A percentile compares a stretch with the other conserved stretches of the same genome.
Conservation (phyloP, 2,329 filamentous ascomycete genomes). For the Reticulascus tulasneorum region DNA sequence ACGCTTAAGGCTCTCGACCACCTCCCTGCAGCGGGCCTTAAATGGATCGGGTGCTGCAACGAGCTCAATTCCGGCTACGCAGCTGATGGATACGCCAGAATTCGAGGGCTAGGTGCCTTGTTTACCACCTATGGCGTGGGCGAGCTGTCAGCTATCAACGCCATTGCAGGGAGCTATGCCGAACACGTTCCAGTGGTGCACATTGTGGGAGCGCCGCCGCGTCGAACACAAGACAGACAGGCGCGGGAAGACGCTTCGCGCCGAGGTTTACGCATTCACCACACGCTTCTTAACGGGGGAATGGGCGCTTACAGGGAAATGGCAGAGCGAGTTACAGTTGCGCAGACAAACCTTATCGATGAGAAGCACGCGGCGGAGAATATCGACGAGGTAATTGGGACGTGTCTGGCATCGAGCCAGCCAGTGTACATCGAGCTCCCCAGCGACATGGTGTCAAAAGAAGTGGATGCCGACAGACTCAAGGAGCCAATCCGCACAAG, state of each 20-base stretch:
- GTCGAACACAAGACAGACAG: slow-evolving; percentile 38
- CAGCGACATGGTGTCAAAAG: slow-evolving; percentile 42
- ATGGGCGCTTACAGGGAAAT: slow-evolving; percentile 50
- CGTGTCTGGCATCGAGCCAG: slow-evolving; percentile 47
- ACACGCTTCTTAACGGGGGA: slow-evolving; percentile 49
- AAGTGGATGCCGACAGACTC: slow-evolving; percentile 28
- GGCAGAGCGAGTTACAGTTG: slow-evolving; percentile 43
- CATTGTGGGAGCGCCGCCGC: slow-evolving; percentile 50
- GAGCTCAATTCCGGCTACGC: slow-evolving; percentile 56
- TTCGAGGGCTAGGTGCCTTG: slow-evolving; percentile 45
- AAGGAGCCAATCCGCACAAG: slow-evolving; percentile 33
- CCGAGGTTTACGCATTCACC: slow-evolving; percentile 43
- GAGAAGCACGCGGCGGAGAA: slow-evolving; percentile 39
- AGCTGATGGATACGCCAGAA: slow-evolving; percentile 53
- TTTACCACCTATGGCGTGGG: slow-evolving; percentile 61
- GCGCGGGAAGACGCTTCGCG: too few relatives aligned
- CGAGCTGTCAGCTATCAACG: slow-evolving; percentile 54
- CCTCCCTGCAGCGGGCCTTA: slow-evolving; percentile 29
- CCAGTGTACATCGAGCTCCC: slow-evolving; percentile 56
- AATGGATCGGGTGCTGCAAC: slow-evolving; percentile 51
- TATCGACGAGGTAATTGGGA: slow-evolving; percentile 46
- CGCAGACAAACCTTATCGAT: slow-evolving; percentile 43
- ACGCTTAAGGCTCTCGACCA: slow-evolving; percentile 34
- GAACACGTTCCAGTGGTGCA: slow-evolving; percentile 54
- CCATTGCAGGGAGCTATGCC: slow-evolving; percentile 54